phyloP scores from a whole-genome alignment of 768 basidiomycete genomes.

The Exidia glandulosa region DNA sequence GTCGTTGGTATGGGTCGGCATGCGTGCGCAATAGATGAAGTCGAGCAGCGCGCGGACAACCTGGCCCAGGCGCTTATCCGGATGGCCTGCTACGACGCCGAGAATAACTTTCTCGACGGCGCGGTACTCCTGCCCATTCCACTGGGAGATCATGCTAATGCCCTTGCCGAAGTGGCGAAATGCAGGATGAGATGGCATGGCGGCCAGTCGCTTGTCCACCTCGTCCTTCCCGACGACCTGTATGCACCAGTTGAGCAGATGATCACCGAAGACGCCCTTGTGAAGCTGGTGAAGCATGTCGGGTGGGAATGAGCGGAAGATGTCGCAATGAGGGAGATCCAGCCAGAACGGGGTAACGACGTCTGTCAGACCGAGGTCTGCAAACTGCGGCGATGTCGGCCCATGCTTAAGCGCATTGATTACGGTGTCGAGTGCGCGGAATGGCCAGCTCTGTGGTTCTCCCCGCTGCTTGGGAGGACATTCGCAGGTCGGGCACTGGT shows the following conservation, averaged over 20 bases:
- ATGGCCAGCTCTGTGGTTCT: not conserved
- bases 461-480: conserved; percentile 6
- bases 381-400: not conserved
- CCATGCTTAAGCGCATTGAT: not conserved
- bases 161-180: conserved; percentile 20
- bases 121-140: conserved; percentile 5
- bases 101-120: conserved; percentile 11
- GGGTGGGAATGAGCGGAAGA: conserved; percentile 26
- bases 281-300: conserved; percentile 37
- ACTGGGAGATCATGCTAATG: conserved; percentile 2
- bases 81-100: conserved; percentile 18
- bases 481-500: conserved; percentile 8
- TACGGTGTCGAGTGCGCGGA: not conserved
- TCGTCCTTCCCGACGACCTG: conserved; percentile 5
- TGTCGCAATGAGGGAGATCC: conserved; percentile 28
- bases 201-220: conserved; percentile 10
- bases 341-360: conserved; percentile 28
- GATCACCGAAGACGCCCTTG: conserved; percentile 37
- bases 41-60: conserved; percentile 21
- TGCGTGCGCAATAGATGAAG: conserved; percentile 23
- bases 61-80: conserved; percentile 10
- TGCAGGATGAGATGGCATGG: conserved; percentile 7
- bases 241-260: conserved; percentile 27
- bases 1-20: conserved; percentile 16
- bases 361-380: not conserved